These are phyloP conservation scores for Cladosporium sp. DNA, from an alignment of 2,329 filamentous ascomycete species.

Conservation along the genomic window DNA sequence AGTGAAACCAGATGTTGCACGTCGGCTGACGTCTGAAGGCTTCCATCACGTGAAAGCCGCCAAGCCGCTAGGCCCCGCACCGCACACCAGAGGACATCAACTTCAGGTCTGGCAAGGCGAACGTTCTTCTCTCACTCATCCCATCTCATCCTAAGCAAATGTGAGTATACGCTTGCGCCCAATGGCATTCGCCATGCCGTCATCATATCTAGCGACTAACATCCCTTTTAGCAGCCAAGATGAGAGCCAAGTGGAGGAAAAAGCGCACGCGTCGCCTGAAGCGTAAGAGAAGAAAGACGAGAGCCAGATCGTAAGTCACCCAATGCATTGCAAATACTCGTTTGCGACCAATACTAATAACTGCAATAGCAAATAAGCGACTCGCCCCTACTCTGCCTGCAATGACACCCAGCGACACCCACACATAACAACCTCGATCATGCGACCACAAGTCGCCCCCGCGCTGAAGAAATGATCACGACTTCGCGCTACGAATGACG, in stretches of 20 bases:
- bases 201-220: neutral
- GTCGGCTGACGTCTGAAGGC: constrained; percentile 15
- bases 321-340: neutral
- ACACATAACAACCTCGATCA: constrained; percentile 27
- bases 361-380: constrained; percentile 47
- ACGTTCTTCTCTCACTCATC: constrained; percentile 19
- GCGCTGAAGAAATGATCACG: constrained; percentile 39
- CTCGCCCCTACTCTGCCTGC: constrained; percentile 44
- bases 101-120: constrained; percentile 2
- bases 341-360: constrained; percentile 26
- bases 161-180: constrained; percentile 17
- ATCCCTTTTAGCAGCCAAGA: constrained; percentile 42
- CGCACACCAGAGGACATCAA: constrained; percentile 16
- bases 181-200: neutral
- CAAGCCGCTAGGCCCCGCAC: constrained; percentile 17
- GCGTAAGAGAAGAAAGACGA: constrained; percentile 99
- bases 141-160: constrained; percentile 23
- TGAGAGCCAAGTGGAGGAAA: constrained; percentile 99
- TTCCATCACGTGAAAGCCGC: constrained; percentile 12
- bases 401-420: constrained; percentile 28
- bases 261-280: constrained; percentile 99
- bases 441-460: constrained; percentile 35
- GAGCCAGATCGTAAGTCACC: constrained; percentile 83
- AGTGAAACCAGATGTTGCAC: neutral
- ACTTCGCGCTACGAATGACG: constrained; percentile 36